These are phyloP conservation scores for Epichloe coenophiala DNA, from an alignment of 2,329 filamentous ascomycete genomes.

Conservation along the genomic window DNA sequence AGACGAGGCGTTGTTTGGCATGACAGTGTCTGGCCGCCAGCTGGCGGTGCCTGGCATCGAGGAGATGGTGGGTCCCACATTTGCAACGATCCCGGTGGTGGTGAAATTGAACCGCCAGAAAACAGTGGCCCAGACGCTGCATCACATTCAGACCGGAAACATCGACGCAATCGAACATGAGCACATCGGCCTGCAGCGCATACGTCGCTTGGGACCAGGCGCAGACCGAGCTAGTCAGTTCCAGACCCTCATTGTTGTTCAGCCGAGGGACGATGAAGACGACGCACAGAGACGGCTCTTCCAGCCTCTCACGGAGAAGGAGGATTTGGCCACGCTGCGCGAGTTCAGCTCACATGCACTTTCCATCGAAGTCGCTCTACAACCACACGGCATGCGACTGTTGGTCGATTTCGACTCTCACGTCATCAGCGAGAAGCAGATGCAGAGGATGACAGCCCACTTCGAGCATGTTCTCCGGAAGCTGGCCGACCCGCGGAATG, in stretches of 20 bases:
- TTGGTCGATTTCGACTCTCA: neutral
- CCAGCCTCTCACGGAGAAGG: no score
- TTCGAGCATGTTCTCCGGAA: no score
- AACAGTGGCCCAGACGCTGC: constrained; percentile 5
- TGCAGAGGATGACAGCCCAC: neutral
- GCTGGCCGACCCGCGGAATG: no score
- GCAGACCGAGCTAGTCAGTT: neutral
- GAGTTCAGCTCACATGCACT: no score
- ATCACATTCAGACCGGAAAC: constrained; percentile 11
- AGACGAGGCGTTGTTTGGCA: constrained; percentile 18
- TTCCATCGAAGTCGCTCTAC: no score
- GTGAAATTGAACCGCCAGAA: constrained; percentile 5
- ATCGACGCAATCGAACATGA: constrained; percentile 13
- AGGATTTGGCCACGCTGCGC: no score
- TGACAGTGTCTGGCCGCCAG: constrained; percentile 14
- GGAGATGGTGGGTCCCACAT: constrained; percentile 13
- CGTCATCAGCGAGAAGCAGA: neutral
- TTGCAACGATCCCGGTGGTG: constrained; percentile 14
- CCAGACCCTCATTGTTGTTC: no score
- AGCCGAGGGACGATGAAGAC: no score
- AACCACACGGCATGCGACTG: neutral
- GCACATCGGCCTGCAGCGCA: constrained; percentile 14
- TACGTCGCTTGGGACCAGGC: constrained; percentile 11
- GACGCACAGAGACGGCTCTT: no score
- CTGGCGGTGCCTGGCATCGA: constrained; percentile 13